Evolutionary conservation across 495 filamentous ascomycete genomes (phyloP).

Genomic region (Diplogelasinospora grovesii): DNA sequence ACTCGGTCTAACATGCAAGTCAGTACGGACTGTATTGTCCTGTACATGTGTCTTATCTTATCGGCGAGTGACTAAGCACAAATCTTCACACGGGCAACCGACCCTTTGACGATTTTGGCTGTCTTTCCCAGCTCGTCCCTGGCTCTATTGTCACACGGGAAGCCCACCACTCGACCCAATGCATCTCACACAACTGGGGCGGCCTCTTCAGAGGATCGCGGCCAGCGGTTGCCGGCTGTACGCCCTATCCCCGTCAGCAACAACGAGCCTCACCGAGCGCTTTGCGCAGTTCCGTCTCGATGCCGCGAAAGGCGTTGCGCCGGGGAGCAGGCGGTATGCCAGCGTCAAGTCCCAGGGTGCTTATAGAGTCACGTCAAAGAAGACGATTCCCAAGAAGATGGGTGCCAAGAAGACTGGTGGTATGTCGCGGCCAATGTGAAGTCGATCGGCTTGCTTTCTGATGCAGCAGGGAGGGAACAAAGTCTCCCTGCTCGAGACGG

Average conservation of each 20-base stretch:
- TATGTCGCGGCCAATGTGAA: slow-evolving; percentile 33
- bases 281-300: slow-evolving; percentile 20
- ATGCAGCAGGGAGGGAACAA: background rate
- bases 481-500: too few relatives aligned
- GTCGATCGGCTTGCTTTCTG: background rate
- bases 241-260: slow-evolving; percentile 16
- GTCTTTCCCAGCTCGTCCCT: slow-evolving; percentile 2
- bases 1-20: too few relatives aligned
- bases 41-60: too few relatives aligned
- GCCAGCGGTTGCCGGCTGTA: slow-evolving; percentile 27
- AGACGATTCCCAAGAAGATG: slow-evolving; percentile 86
- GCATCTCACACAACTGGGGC: slow-evolving; percentile 48
- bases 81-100: slow-evolving; percentile 24
- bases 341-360: slow-evolving; percentile 81
- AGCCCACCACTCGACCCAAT: slow-evolving; percentile 25
- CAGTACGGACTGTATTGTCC: too few relatives aligned
- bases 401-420: slow-evolving; percentile 89
- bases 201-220: slow-evolving; percentile 42
- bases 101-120: background rate
- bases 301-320: slow-evolving; percentile 30
- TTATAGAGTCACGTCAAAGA: slow-evolving; percentile 72
- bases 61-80: slow-evolving; percentile 38
- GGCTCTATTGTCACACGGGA: slow-evolving; percentile 14
- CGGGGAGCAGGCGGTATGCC: slow-evolving; percentile 64
- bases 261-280: slow-evolving; percentile 14